A percentile compares a stretch with the other conserved stretches of the same genome.
Evolutionary conservation across 1,284 basidiomycete genomes (phyloP).

Genomic region (Bjerkandera adusta): DNA sequence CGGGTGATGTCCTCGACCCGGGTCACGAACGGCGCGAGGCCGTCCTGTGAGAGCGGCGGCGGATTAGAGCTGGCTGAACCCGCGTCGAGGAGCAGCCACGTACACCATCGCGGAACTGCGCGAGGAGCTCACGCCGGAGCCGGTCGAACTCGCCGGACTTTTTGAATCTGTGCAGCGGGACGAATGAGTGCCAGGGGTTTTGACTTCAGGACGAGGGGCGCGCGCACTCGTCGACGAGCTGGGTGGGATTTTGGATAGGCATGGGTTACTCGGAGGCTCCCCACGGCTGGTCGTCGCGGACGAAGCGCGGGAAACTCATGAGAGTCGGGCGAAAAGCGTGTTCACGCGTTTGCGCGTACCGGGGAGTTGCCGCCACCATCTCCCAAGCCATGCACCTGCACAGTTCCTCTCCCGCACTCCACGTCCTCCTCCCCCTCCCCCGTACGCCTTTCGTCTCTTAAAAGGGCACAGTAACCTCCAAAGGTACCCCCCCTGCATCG

Average conservation of each 20-base stretch:
- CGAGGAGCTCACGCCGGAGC: constrained; percentile 61
- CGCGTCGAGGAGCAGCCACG: constrained; percentile 25
- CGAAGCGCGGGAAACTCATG: constrained; percentile 10
- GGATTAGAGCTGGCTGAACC: constrained; percentile 2
- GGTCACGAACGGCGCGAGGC: constrained; percentile 46
- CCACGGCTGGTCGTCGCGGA: background rate
- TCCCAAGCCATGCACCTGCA: too few species aligned
- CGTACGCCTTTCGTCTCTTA: too few species aligned
- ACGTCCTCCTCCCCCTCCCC: background rate
- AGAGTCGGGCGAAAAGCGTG: constrained; percentile 13
- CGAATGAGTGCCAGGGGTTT: too few species aligned
- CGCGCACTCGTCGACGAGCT: constrained; percentile 60
- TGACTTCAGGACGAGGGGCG: background rate
- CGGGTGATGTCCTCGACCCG: constrained; percentile 61
- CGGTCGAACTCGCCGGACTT: constrained; percentile 79
- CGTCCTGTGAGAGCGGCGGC: constrained; percentile 40
- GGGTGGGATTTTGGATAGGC: constrained; percentile 50
- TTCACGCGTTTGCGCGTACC: constrained; percentile 4
- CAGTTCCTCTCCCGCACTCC: background rate
- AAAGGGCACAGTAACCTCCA: too few species aligned
- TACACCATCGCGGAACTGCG: constrained; percentile 64
- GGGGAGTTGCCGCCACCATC: constrained; percentile 5
- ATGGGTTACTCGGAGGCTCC: constrained; percentile 17
- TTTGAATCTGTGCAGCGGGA: constrained; percentile 65
- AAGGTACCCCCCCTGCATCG: background rate